phyloP scores from a whole-genome alignment of 495 filamentous ascomycete species.

The Clohesyomyces aquaticus region DNA sequence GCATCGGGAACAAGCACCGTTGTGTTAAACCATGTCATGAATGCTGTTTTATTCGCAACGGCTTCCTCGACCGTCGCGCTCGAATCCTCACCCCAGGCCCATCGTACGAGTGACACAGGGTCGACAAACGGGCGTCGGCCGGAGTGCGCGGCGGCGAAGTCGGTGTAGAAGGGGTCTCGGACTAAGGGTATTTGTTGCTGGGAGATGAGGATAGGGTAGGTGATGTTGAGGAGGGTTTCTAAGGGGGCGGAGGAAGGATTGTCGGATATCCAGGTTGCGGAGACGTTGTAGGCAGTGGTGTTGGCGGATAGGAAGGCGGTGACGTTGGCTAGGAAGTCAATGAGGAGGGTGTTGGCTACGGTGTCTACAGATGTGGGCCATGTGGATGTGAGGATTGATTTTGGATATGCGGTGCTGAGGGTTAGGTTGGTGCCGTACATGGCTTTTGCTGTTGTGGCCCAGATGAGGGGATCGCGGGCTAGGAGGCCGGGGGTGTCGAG shows the following conservation, averaged over 20 bases:
- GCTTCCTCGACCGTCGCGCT: constrained; percentile 47
- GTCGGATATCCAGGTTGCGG: constrained; percentile 33
- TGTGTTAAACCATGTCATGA: constrained; percentile 58
- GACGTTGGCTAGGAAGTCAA: constrained; percentile 41
- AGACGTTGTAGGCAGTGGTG: constrained; percentile 38
- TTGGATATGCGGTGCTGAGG: constrained; percentile 39
- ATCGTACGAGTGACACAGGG: constrained; percentile 56
- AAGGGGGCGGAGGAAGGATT: constrained; percentile 31
- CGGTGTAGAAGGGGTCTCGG: constrained; percentile 48
- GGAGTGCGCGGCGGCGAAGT: constrained; percentile 47
- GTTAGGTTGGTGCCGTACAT: constrained; percentile 43
- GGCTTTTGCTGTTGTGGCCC: constrained; percentile 36
- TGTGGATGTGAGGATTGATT: constrained; percentile 35
- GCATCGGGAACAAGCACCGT: constrained; percentile 51
- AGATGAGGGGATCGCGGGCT: constrained; percentile 37
- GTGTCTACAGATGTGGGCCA: constrained; percentile 33
- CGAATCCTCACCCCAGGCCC: constrained; percentile 58
- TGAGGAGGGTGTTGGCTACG: constrained; percentile 37
- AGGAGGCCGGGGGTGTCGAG: constrained; percentile 55
- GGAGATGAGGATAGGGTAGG: constrained; percentile 44
- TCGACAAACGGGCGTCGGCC: constrained; percentile 48
- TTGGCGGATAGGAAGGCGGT: constrained; percentile 40
- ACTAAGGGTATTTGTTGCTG: constrained; percentile 43
- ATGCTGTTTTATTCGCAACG: constrained; percentile 54
- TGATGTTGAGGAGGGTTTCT: constrained; percentile 38